Evolutionary conservation across 495 filamentous ascomycete species (phyloP).

Genomic region (Ascobolus immersus): DNA sequence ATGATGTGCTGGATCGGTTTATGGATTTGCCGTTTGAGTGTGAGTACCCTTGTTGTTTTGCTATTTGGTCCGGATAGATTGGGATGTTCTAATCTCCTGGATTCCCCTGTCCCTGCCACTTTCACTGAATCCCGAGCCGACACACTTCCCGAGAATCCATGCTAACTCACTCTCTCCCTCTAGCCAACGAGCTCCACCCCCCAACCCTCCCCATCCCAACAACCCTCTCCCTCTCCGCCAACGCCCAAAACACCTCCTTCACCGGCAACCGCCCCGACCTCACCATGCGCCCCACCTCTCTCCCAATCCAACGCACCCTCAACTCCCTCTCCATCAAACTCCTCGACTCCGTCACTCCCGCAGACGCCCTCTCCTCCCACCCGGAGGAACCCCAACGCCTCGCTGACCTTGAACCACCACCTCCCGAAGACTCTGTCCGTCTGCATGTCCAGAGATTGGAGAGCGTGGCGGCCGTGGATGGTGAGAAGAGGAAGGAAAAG

Average conservation of each 20-base stretch:
- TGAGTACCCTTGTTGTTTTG: neutral
- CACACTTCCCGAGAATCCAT: no score
- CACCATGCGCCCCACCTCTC: constrained; percentile 59
- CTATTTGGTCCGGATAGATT: neutral
- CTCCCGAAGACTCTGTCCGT: constrained; percentile 36
- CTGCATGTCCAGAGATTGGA: no score
- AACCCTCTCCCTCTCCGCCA: constrained; percentile 66
- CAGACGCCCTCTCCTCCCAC: constrained; percentile 8
- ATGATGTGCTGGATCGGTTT: constrained; percentile 64
- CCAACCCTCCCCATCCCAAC: no score
- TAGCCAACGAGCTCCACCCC: no score
- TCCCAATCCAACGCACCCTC: constrained; percentile 58
- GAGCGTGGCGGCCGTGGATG: no score
- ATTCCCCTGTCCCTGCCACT: constrained; percentile 64
- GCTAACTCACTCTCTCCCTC: no score
- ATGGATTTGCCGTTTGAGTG: constrained; percentile 39
- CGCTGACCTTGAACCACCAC: constrained; percentile 38
- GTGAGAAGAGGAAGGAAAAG: no score
- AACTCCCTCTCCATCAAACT: constrained; percentile 78
- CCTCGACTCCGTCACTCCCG: constrained; percentile 57
- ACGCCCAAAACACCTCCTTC: constrained; percentile 65
- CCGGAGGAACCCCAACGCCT: constrained; percentile 3
- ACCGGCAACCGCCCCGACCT: constrained; percentile 63
- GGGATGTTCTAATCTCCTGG: no score
- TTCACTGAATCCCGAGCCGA: no score